Evolutionary conservation across 352 stramenopile species (phyloP).

Genomic region (Globisporangium megalacanthum): DNA sequence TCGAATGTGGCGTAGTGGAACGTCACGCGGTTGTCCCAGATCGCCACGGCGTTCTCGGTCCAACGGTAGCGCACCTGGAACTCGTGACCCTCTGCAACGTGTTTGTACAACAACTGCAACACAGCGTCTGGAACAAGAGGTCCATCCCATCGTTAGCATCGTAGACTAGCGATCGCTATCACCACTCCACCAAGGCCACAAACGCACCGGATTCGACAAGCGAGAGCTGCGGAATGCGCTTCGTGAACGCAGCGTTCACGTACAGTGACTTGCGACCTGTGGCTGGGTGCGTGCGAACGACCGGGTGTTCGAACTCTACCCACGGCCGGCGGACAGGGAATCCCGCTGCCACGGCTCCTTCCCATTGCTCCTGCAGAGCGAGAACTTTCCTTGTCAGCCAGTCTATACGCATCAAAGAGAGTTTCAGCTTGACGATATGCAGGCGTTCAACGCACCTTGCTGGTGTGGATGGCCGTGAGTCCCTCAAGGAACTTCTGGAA

Average conservation of each 20-base stretch:
- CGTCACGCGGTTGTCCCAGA: conserved; percentile 32
- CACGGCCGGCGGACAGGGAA: too few relatives aligned
- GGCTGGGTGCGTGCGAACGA: conserved; percentile 35
- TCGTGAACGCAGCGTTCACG: conserved; percentile 34
- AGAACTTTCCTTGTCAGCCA: too few relatives aligned
- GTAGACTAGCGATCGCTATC: too few relatives aligned
- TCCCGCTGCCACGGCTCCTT: too few relatives aligned
- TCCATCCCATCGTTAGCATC: too few relatives aligned
- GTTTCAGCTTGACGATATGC: too few relatives aligned
- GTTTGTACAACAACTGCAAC: conserved; percentile 16
- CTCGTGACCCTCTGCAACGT: conserved; percentile 26
- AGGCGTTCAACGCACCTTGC: too few relatives aligned
- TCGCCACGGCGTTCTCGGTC: conserved; percentile 23
- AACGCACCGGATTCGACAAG: conserved; percentile 27
- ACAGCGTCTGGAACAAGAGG: background rate
- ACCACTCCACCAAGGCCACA: too few relatives aligned
- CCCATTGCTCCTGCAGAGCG: too few relatives aligned
- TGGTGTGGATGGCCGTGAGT: conserved; percentile 38
- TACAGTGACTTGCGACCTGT: conserved; percentile 30
- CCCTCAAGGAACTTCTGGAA: conserved; percentile 35
- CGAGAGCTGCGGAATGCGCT: conserved; percentile 30
- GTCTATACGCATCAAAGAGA: too few relatives aligned
- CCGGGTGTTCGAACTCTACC: conserved; percentile 34
- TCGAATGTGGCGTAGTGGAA: conserved; percentile 32
- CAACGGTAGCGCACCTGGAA: conserved; percentile 32